Evolutionary conservation across 2,329 filamentous ascomycete genomes (phyloP).

Genomic region (Periconia sp.): DNA sequence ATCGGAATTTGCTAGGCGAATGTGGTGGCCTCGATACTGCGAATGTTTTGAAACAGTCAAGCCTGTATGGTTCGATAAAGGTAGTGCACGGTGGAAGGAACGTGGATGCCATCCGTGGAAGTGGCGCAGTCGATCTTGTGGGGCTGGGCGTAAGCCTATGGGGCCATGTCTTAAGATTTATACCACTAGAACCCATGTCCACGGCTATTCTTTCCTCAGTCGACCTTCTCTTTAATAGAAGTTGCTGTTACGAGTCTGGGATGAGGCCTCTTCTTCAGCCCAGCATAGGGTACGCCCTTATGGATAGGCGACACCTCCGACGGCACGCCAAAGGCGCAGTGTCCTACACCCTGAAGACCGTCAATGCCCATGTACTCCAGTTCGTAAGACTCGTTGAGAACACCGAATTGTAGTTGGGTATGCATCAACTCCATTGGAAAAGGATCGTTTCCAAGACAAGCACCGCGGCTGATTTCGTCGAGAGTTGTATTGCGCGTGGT

Average conservation of each 20-base stretch:
- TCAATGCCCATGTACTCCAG: slow-evolving; percentile 27
- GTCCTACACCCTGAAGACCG: slow-evolving; percentile 23
- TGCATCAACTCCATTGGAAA: slow-evolving; percentile 46
- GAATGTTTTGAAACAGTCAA: too few relatives aligned
- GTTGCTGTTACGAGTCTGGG: not conserved
- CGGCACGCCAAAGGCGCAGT: slow-evolving; percentile 41
- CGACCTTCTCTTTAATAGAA: slow-evolving; percentile 11
- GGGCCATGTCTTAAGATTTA: too few relatives aligned
- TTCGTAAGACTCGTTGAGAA: slow-evolving; percentile 36
- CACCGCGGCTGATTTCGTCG: slow-evolving; percentile 47
- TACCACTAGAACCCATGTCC: too few relatives aligned
- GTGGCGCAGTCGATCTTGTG: too few relatives aligned
- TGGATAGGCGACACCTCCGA: slow-evolving; percentile 30
- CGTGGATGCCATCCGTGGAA: too few relatives aligned
- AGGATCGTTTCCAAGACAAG: slow-evolving; percentile 48
- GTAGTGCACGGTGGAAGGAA: too few relatives aligned
- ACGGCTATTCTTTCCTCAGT: slow-evolving; percentile 3
- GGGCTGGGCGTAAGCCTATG: too few relatives aligned
- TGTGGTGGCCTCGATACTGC: not conserved
- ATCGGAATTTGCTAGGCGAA: slow-evolving; percentile 33
- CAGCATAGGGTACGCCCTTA: slow-evolving; percentile 31
- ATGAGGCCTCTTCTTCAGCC: slow-evolving; percentile 12
- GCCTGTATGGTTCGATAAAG: too few relatives aligned
- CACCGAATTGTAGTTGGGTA: slow-evolving; percentile 45
- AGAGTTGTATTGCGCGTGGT: slow-evolving; percentile 43